A percentile compares a stretch with the other conserved stretches of the same genome.
phyloP scores from a whole-genome alignment of 352 stramenopile species.

The Phytophthora citricola region DNA sequence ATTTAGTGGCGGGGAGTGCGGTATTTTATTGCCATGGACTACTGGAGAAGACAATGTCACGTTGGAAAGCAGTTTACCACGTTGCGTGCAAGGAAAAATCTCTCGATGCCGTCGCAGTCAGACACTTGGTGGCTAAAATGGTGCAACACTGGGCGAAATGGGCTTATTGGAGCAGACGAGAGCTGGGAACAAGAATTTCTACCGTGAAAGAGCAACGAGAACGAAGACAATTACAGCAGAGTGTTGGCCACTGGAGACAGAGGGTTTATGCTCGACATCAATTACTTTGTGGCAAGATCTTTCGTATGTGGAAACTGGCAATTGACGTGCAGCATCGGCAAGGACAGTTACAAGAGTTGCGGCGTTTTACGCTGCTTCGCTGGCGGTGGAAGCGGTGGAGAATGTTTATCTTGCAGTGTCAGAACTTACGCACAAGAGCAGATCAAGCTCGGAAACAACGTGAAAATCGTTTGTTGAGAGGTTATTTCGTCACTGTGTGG shows the following conservation, averaged over 20 bases:
- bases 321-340: slow-evolving; percentile 21
- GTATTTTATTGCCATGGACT: slow-evolving; percentile 9
- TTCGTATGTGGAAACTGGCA: slow-evolving; percentile 26
- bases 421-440: slow-evolving; percentile 8
- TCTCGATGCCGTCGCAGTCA: slow-evolving; percentile 10
- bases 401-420: neutral
- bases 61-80: slow-evolving; percentile 23
- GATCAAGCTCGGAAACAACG: neutral
- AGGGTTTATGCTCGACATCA: slow-evolving; percentile 4
- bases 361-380: slow-evolving; percentile 25
- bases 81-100: neutral
- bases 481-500: slow-evolving; percentile 23
- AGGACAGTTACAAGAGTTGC: slow-evolving; percentile 14
- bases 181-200: slow-evolving; percentile 19
- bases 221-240: slow-evolving; percentile 6
- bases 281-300: slow-evolving; percentile 12
- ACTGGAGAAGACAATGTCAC: neutral
- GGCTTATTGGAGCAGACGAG: slow-evolving; percentile 31
- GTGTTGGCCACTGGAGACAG: slow-evolving; percentile 22
- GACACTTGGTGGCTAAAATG: slow-evolving; percentile 21
- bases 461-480: slow-evolving; percentile 10
- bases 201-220: slow-evolving; percentile 10
- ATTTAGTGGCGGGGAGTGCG: neutral
- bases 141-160: slow-evolving; percentile 37
- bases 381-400: slow-evolving; percentile 31